phyloP scores from a whole-genome alignment of 495 filamentous ascomycete genomes.

The Aspergillus incahuasiensis region DNA sequence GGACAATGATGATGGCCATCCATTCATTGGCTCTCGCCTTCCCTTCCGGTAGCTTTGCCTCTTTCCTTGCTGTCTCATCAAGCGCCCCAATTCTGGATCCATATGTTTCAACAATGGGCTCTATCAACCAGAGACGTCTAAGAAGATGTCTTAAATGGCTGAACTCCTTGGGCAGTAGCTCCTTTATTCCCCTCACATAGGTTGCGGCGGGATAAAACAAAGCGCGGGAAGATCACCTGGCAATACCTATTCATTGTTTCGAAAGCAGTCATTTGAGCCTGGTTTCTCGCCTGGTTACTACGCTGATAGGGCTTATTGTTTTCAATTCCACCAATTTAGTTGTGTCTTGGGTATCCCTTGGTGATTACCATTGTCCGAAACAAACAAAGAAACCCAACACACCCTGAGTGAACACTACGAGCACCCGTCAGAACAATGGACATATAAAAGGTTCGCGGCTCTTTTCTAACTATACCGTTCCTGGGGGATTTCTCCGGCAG shows the following conservation, averaged over 20 bases:
- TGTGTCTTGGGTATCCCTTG: not conserved
- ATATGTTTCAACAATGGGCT: conserved; percentile 12
- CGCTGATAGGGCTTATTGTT: not conserved
- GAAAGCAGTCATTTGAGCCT: not conserved
- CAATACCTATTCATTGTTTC: conserved; percentile 4
- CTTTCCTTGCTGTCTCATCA: conserved; percentile 5
- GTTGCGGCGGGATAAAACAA: not conserved
- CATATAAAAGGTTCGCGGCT: conserved; percentile 9
- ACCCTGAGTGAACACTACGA: not conserved
- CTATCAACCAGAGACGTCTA: not conserved
- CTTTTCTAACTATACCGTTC: not conserved
- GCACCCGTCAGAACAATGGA: conserved; percentile 4
- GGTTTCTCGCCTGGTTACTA: not conserved
- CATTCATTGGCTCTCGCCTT: conserved; percentile 18
- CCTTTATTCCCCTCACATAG: not conserved
- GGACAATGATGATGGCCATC: not conserved
- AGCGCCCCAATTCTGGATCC: conserved; percentile 10
- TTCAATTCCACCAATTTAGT: not conserved
- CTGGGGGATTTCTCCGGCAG: not conserved
- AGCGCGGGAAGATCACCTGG: not conserved
- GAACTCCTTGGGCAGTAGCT: not conserved
- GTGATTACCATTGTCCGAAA: not conserved
- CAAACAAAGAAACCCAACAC: conserved; percentile 1
- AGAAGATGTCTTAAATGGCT: conserved; percentile 10
- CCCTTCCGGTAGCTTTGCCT: conserved; percentile 8